Evolutionary conservation across 306 rosid species (phyloP).

Genomic region (Cucumis hystrix): DNA sequence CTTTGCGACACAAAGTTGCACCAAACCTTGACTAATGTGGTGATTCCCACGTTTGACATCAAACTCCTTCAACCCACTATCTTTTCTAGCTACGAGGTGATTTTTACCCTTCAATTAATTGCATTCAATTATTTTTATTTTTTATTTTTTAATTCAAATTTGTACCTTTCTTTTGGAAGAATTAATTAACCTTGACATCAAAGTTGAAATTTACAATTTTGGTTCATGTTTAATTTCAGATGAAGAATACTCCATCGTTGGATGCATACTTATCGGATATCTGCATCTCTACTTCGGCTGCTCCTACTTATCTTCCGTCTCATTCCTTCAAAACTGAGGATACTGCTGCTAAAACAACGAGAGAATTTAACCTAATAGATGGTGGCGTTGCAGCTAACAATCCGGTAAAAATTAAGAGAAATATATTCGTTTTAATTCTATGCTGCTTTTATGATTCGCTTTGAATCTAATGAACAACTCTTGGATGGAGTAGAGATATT

Average conservation of each 20-base stretch:
- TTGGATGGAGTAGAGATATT: too few relatives aligned
- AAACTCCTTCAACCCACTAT: constrained; percentile 21
- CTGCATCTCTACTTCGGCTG: constrained; percentile 29
- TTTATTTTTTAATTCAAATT: too few relatives aligned
- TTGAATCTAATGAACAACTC: not conserved
- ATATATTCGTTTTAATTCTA: too few relatives aligned
- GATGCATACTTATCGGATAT: constrained; percentile 30
- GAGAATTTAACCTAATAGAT: constrained; percentile 32
- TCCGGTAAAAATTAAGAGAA: constrained; percentile 15
- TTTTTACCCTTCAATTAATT: not conserved
- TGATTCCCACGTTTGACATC: constrained; percentile 32
- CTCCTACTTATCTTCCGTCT: constrained; percentile 4
- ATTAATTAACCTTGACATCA: too few relatives aligned
- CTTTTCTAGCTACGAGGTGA: constrained; percentile 26
- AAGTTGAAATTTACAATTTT: too few relatives aligned
- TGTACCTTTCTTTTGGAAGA: too few relatives aligned
- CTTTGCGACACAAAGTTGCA: constrained; percentile 14
- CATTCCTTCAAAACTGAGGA: constrained; percentile 19
- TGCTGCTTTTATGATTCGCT: too few relatives aligned
- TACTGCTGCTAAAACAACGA: not conserved
- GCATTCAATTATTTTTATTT: not conserved
- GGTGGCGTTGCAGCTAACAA: constrained; percentile 37
- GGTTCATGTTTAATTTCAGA: constrained; percentile 5
- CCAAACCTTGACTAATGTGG: constrained; percentile 27
- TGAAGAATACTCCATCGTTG: constrained; percentile 1